Evolutionary conservation across 768 basidiomycete genomes (phyloP).

Genomic region (Lentinula edodes): DNA sequence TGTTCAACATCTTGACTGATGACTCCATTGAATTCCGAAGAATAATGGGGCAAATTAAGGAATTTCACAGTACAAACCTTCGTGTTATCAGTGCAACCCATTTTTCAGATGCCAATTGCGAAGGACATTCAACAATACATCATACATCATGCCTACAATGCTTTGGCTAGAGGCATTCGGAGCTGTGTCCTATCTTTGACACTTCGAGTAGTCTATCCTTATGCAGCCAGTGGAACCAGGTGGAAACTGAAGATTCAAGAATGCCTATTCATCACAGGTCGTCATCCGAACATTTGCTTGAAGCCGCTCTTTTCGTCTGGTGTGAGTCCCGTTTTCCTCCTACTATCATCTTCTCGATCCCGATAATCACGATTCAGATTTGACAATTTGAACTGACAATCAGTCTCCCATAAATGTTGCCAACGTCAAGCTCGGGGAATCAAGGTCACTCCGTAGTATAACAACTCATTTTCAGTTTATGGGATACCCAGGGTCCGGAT

Average conservation of each 20-base stretch:
- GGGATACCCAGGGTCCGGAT: neutral
- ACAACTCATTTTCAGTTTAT: neutral
- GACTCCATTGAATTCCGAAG: no score
- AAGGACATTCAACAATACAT: no score
- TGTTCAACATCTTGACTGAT: no score
- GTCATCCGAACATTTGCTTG: neutral
- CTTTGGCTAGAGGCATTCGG: neutral
- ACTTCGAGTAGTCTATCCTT: neutral
- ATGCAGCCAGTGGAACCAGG: neutral
- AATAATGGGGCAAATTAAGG: no score
- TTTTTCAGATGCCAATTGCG: no score
- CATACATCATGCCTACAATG: neutral
- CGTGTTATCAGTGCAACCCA: no score
- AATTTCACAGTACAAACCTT: no score
- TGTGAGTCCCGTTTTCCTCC: neutral
- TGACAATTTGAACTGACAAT: neutral
- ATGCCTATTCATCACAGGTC: neutral
- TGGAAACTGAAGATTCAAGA: no score
- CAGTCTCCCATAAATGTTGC: neutral
- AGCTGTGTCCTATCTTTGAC: neutral
- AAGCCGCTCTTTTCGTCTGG: neutral
- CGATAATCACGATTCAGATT: no score
- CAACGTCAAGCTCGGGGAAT: neutral
- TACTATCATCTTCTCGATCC: neutral
- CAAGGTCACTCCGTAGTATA: neutral